Conservation (phyloP, 305 asterid species). For the Plantago coronopus region DNA sequence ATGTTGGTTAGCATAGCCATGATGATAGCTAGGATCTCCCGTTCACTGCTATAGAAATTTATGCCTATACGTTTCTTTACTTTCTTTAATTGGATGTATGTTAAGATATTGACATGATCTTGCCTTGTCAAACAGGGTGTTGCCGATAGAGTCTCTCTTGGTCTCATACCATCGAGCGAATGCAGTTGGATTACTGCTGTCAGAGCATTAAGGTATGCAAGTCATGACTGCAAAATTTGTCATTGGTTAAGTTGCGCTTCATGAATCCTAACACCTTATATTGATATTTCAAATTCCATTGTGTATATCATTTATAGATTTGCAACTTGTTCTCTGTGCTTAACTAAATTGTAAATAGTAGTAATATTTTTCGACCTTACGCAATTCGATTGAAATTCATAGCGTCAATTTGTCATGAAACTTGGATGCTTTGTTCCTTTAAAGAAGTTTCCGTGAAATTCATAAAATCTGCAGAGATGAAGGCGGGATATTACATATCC, state of each 20-base stretch:
- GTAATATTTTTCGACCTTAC: neutral
- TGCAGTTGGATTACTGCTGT: constrained; percentile 88
- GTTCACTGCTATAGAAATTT: too few relatives aligned
- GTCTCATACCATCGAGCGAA: constrained; percentile 90
- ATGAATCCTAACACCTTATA: neutral
- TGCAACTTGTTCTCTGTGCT: neutral
- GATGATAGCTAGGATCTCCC: too few relatives aligned
- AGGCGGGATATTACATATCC: constrained; percentile 83
- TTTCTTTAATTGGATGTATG: constrained; percentile 1
- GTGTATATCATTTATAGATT: neutral
- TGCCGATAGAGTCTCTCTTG: constrained; percentile 92
- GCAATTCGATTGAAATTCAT: neutral
- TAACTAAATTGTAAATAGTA: neutral
- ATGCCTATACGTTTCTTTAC: neutral
- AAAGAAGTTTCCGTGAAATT: constrained; percentile 2
- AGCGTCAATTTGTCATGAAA: neutral
- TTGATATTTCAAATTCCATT: neutral
- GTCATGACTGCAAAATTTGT: constrained; percentile 11
- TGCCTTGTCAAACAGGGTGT: constrained; percentile 57
- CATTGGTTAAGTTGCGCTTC: constrained; percentile 1
- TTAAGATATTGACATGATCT: constrained; percentile 10
- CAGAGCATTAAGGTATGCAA: constrained; percentile 64
- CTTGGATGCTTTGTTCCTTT: neutral
- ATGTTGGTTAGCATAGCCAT: too few relatives aligned
- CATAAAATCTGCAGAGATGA: constrained; percentile 46